phyloP scores from a whole-genome alignment of 495 filamentous ascomycete species.

The Cercophora sp. region DNA sequence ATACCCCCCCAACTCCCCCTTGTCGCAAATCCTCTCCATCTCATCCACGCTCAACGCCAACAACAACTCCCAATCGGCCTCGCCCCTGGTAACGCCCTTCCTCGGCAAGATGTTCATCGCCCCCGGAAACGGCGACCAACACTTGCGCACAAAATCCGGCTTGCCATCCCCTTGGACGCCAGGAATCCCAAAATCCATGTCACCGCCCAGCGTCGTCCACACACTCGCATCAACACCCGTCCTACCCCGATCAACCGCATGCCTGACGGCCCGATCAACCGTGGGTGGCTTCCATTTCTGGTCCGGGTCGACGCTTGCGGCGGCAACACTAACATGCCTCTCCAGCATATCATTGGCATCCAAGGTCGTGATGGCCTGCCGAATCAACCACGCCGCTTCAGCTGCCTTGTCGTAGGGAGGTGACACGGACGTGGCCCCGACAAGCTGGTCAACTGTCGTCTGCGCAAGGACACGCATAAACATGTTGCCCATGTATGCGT shows the following conservation, averaged over 20 bases:
- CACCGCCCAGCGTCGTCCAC: not conserved
- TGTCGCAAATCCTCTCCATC: not conserved
- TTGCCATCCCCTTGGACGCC: not conserved
- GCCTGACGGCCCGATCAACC: not conserved
- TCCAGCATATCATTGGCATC: not conserved
- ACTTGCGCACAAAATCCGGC: constrained; percentile 5
- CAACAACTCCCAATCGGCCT: constrained; percentile 6
- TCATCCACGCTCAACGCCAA: constrained; percentile 8
- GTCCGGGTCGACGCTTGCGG: not conserved
- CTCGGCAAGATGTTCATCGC: not conserved
- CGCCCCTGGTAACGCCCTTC: not conserved
- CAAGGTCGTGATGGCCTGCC: not conserved
- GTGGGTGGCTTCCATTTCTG: not conserved
- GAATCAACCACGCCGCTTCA: not conserved
- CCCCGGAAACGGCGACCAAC: constrained; percentile 4
- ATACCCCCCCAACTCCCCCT: not conserved
- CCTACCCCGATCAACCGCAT: not conserved
- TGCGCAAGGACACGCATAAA: constrained; percentile 1
- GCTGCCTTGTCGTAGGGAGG: not conserved
- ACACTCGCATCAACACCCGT: not conserved
- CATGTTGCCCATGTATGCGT: constrained; percentile 4
- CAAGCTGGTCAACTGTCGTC: not conserved
- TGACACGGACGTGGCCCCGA: not conserved
- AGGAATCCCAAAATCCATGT: constrained; percentile 4
- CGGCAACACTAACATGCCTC: not conserved